phyloP scores from a whole-genome alignment of 169 alveolate genomes.

The Besnoitia besnoiti region DNA sequence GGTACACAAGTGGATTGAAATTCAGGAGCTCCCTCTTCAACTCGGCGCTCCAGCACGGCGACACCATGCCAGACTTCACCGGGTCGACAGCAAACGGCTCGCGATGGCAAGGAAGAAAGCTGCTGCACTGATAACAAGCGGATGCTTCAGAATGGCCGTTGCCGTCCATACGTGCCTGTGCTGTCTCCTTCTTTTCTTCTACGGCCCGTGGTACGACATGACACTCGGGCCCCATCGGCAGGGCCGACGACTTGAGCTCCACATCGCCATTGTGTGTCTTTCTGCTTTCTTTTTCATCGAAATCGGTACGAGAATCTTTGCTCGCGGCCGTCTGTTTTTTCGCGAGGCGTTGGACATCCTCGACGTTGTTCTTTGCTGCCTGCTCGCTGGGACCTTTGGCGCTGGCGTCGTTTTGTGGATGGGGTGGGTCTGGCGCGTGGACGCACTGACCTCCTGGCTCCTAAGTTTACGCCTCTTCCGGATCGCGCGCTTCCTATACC shows the following conservation, averaged over 20 bases:
- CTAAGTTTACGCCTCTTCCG: conserved; percentile 62
- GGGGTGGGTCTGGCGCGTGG: neutral
- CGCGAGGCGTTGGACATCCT: conserved; percentile 5
- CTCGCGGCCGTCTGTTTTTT: conserved; percentile 24
- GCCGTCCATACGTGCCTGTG: neutral
- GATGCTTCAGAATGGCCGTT: neutral
- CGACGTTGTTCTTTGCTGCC: neutral
- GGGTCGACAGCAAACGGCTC: neutral
- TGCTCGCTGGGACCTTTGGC: neutral
- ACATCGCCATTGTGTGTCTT: neutral
- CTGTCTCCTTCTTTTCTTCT: conserved; percentile 22
- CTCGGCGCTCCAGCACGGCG: conserved; percentile 36
- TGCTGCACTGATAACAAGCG: conserved; percentile 15
- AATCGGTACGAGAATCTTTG: neutral
- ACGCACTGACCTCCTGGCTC: conserved; percentile 38
- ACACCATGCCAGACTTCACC: conserved; percentile 19
- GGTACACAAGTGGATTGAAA: conserved; percentile 66
- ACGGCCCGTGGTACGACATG: conserved; percentile 36
- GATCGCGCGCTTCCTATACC: conserved; percentile 55
- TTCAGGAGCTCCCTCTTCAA: conserved; percentile 47
- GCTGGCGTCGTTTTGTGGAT: neutral
- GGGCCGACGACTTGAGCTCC: neutral
- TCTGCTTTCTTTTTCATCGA: neutral
- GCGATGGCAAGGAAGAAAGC: neutral
- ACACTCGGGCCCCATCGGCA: neutral